A percentile compares a stretch with the other conserved stretches of the same genome.
Conservation (phyloP, 345 rosid species). For the rapeseed (Brassica napus) region DNA sequence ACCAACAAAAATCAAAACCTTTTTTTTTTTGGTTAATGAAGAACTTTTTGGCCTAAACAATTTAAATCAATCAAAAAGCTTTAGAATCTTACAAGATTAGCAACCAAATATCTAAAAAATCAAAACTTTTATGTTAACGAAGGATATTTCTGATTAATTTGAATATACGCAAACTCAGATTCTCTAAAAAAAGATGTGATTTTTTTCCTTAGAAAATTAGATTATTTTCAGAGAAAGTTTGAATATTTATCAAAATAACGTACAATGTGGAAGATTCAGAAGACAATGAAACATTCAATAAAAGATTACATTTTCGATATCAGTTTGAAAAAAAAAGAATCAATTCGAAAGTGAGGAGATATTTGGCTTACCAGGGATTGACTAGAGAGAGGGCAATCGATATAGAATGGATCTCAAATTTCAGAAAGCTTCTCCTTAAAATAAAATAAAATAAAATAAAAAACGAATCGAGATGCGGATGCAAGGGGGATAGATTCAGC, state of each 20-base stretch:
- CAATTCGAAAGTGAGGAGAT: conserved; percentile 10
- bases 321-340: background rate
- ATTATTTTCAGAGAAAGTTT: conserved; percentile 1
- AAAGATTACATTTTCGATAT: background rate
- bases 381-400: conserved; percentile 2
- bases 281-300: background rate
- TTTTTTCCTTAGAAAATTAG: background rate
- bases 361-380: conserved; percentile 31
- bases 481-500: conserved; percentile 12
- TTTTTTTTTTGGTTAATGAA: background rate
- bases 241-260: conserved; percentile 12
- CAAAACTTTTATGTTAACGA: background rate
- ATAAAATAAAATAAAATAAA: background rate
- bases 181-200: background rate
- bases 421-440: conserved; percentile 13
- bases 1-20: background rate
- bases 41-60: background rate
- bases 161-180: background rate
- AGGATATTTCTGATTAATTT: background rate
- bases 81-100: background rate
- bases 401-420: conserved; percentile 33
- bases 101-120: background rate
- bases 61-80: background rate
- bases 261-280: background rate
- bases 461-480: conserved; percentile 14